Base-by-base conservation (phyloP, 2,329 filamentous ascomycete genomes). In the Allantophomopsis cytisporea region DNA sequence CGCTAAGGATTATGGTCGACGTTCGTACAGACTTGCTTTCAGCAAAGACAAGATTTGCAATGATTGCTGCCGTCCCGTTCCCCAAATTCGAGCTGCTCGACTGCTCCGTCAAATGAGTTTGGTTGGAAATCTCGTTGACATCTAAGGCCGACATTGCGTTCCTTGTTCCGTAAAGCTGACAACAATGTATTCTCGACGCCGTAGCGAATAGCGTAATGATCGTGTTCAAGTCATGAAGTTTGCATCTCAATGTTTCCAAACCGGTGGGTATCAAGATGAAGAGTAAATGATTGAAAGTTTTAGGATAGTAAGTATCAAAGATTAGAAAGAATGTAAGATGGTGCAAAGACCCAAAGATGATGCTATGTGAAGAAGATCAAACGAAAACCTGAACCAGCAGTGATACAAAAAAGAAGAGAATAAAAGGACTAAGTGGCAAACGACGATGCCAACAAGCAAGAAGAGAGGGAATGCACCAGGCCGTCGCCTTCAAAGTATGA, bases 1-100 rank as follows among this genome's bases (percentile, higher is more conserved):
- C 58, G 30, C 74, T 69, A 40, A 80, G 62, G 43, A 78, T 73
- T 41, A 79, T 69, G 34, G 71, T 73, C 17, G 73, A 76, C 14
- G 69, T 75, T 47, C 76, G 65, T 49, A 76, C 63, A 28, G 73
- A 76, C 50, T 68, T 74, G 45, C 52, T 56, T 39, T 56, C 48
- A 31, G 50, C 52, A 44, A 58, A 57, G 6, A 54, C 45, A 35
- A 58, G 43, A 21, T 49, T 49, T 28, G 48, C 30, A 41, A 57
- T 56, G 35, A 53, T 28, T 10, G 43, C 17, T 32, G 38, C 35
- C 38, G 38, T 7, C 41, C 51, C 15, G 41, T 45, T 43, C 46
- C 45, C 34, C 42, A 39, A 1, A 34, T 38, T 11, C 30, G 32
- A 32, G 21, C 28, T 36, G 28, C 15, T 16, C 14, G 18, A 31